Evolutionary conservation across 768 basidiomycete genomes (phyloP).

Genomic region (Psilocybe sp.): DNA sequence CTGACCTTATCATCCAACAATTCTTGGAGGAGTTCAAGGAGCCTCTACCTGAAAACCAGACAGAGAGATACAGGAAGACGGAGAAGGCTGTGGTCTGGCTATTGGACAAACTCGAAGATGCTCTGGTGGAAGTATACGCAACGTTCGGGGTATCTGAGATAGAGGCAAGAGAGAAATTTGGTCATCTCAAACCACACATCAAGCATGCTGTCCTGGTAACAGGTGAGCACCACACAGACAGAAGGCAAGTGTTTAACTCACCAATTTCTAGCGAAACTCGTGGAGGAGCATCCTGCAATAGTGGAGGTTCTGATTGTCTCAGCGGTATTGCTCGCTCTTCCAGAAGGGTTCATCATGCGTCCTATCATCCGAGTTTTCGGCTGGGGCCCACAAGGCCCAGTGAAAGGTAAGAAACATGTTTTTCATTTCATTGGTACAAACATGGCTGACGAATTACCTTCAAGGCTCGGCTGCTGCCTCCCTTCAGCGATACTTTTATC

Average conservation of each 20-base stretch:
- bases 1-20: conserved; percentile 16
- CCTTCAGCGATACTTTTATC: conserved; percentile 32
- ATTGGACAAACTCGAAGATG: conserved; percentile 23
- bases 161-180: conserved; percentile 17
- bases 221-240: conserved; percentile 8
- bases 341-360: conserved; percentile 27
- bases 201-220: conserved; percentile 19
- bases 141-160: conserved; percentile 23
- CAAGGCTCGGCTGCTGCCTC: conserved; percentile 34
- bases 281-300: conserved; percentile 32
- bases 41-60: conserved; percentile 23
- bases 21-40: conserved; percentile 28
- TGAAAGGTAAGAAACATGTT: conserved; percentile 22
- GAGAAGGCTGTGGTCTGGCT: conserved; percentile 13
- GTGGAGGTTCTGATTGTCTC: conserved; percentile 20
- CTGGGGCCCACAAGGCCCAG: conserved; percentile 30
- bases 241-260: background rate
- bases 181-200: conserved; percentile 19
- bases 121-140: conserved; percentile 19
- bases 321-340: conserved; percentile 22
- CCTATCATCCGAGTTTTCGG: conserved; percentile 31
- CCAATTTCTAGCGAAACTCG: conserved; percentile 27
- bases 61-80: conserved; percentile 25
- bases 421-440: too few relatives aligned
- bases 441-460: background rate